A percentile compares a stretch with the other conserved stretches of the same genome.
These are phyloP conservation scores for Mycena albidolilacea DNA, from an alignment of 768 basidiomycete genomes.

Conservation along the genomic window DNA sequence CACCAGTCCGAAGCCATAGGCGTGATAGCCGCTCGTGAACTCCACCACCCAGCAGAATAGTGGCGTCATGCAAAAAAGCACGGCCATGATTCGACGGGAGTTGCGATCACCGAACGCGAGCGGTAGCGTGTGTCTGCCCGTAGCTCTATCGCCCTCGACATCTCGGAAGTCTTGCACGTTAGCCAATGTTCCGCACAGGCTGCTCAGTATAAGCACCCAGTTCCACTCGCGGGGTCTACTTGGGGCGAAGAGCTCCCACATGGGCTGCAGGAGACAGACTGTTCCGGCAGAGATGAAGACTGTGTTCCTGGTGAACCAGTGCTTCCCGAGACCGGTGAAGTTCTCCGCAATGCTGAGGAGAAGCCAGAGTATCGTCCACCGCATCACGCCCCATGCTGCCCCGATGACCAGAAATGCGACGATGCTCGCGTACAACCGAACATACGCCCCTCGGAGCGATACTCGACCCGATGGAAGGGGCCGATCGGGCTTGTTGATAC, in stretches of 20 bases:
- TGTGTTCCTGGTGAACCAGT: constrained; percentile 32
- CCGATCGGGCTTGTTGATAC: constrained; percentile 33
- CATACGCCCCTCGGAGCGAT: constrained; percentile 21
- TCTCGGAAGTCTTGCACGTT: constrained; percentile 59
- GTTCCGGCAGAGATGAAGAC: constrained; percentile 28
- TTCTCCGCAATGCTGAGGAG: constrained; percentile 7
- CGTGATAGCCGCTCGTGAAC: neutral
- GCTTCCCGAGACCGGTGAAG: constrained; percentile 27
- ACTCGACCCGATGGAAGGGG: constrained; percentile 29
- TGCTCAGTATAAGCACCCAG: constrained; percentile 27
- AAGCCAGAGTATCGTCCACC: constrained; percentile 25
- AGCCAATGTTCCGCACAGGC: constrained; percentile 54
- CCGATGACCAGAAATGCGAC: constrained; percentile 7
- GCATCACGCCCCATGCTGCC: constrained; percentile 20
- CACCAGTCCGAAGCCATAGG: neutral
- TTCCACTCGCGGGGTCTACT: neutral
- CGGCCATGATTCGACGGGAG: constrained; percentile 41
- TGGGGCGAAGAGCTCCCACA: constrained; percentile 19
- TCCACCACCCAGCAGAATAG: neutral
- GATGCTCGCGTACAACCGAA: constrained; percentile 17
- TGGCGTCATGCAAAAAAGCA: constrained; percentile 10
- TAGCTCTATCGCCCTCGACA: constrained; percentile 52
- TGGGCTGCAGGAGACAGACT: constrained; percentile 15
- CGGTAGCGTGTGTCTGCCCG: constrained; percentile 54
- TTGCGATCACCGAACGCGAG: constrained; percentile 49